A percentile compares a stretch with the other conserved stretches of the same genome.
Evolutionary conservation across 345 rosid species (phyloP).

Genomic region (Arabis hirsuta): DNA sequence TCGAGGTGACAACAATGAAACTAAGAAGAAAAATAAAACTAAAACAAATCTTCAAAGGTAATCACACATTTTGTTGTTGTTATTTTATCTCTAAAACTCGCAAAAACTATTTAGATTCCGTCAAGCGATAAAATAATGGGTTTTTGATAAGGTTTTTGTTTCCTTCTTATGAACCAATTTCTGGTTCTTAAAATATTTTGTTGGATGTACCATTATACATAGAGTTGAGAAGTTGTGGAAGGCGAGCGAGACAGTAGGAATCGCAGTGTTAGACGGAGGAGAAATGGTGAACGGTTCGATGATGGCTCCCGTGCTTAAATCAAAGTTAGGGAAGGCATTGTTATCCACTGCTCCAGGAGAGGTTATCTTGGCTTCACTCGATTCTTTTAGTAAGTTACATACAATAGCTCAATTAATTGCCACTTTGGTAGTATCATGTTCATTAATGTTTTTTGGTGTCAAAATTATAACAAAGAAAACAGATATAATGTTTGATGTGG

Average conservation of each 20-base stretch:
- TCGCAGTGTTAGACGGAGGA: slow-evolving; percentile 47
- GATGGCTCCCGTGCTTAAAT: slow-evolving; percentile 64
- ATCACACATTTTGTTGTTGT: background rate
- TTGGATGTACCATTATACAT: slow-evolving; percentile 11
- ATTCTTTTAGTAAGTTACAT: slow-evolving; percentile 74
- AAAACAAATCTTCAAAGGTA: slow-evolving; percentile 76
- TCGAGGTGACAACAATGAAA: slow-evolving; percentile 37
- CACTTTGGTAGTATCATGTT: background rate
- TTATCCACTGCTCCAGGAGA: slow-evolving; percentile 73
- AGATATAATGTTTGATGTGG: background rate
- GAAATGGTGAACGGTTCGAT: slow-evolving; percentile 55
- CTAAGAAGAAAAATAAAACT: slow-evolving; percentile 49
- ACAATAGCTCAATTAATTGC: background rate
- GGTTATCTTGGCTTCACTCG: slow-evolving; percentile 75
- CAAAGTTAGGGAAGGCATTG: slow-evolving; percentile 68
- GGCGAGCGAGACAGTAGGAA: slow-evolving; percentile 56
- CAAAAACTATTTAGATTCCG: slow-evolving; percentile 1
- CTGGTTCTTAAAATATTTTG: background rate
- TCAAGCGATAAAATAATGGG: background rate
- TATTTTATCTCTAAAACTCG: background rate
- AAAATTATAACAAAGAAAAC: background rate
- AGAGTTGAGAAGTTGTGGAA: slow-evolving; percentile 68
- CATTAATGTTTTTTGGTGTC: background rate
- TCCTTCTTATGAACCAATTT: background rate
- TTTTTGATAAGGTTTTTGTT: background rate